phyloP scores from a whole-genome alignment of 2,329 filamentous ascomycete species.

The Penicillium sp. region DNA sequence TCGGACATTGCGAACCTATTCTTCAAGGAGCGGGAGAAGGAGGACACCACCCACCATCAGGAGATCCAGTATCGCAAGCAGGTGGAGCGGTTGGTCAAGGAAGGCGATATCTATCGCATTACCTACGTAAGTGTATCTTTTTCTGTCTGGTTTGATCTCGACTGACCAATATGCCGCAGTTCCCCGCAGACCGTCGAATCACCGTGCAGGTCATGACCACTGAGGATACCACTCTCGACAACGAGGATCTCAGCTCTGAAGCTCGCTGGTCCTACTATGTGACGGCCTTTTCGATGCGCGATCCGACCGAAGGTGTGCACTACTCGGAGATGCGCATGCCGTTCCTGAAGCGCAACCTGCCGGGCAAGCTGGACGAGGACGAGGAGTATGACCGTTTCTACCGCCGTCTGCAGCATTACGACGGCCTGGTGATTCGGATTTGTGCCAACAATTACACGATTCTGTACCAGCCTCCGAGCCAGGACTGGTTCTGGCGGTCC shows the following conservation, averaged over 20 bases:
- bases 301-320: slow-evolving; percentile 77
- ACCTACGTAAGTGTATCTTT: slow-evolving; percentile 69
- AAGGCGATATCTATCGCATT: slow-evolving; percentile 86
- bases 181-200: slow-evolving; percentile 65
- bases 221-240: slow-evolving; percentile 75
- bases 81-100: slow-evolving; percentile 88
- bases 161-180: slow-evolving; percentile 46
- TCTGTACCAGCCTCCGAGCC: slow-evolving; percentile 67
- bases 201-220: slow-evolving; percentile 80
- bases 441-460: slow-evolving; percentile 77
- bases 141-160: background rate
- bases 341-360: slow-evolving; percentile 69
- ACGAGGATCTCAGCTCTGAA: slow-evolving; percentile 62
- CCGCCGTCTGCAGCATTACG: slow-evolving; percentile 57
- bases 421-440: slow-evolving; percentile 69
- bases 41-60: slow-evolving; percentile 82
- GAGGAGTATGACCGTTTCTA: slow-evolving; percentile 58
- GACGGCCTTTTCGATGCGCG: slow-evolving; percentile 81
- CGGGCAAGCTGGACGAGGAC: slow-evolving; percentile 59
- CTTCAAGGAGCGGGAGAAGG: slow-evolving; percentile 72
- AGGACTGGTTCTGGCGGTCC: slow-evolving; percentile 65
- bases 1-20: slow-evolving; percentile 86
- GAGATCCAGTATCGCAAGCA: slow-evolving; percentile 90
- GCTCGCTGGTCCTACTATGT: slow-evolving; percentile 91
- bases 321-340: slow-evolving; percentile 64